These are phyloP conservation scores for Suillus subaureus DNA, from an alignment of 768 basidiomycete genomes.

Conservation along the genomic window DNA sequence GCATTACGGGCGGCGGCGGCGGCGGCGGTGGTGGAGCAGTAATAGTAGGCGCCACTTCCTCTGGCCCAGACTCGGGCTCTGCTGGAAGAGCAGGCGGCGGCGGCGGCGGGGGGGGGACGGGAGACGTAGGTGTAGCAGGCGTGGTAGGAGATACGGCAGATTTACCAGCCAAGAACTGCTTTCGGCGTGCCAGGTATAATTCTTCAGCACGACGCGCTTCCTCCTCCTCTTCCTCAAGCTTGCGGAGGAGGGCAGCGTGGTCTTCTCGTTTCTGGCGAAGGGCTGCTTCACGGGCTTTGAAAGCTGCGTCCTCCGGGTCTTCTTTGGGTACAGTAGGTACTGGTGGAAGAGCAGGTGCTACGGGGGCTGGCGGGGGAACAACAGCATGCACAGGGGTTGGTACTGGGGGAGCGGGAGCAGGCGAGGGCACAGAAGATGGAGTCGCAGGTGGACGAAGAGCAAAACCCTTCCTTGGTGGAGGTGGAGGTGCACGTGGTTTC, in stretches of 20 bases:
- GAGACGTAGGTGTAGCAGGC: constrained; percentile 27
- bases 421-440: constrained; percentile 26
- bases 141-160: constrained; percentile 33
- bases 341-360: constrained; percentile 23
- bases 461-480: constrained; percentile 32
- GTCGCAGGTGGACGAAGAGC: constrained; percentile 17
- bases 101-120: constrained; percentile 39
- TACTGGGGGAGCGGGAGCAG: constrained; percentile 22
- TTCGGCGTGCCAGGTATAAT: constrained; percentile 35
- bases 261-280: constrained; percentile 74
- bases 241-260: constrained; percentile 67
- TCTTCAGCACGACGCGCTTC: constrained; percentile 53
- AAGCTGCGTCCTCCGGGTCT: constrained; percentile 76
- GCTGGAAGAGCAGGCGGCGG: constrained; percentile 26
- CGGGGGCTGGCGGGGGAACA: constrained; percentile 23
- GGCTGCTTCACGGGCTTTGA: constrained; percentile 70
- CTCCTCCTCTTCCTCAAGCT: constrained; percentile 69
- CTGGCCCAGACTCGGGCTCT: constrained; percentile 13
- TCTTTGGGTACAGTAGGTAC: constrained; percentile 45
- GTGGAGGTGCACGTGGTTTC: constrained; percentile 39
- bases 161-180: constrained; percentile 41
- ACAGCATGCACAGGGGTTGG: constrained; percentile 26
- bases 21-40: constrained; percentile 38
- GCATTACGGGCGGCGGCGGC: constrained; percentile 29
- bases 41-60: constrained; percentile 33